Evolutionary conservation across 1,139 yeast species (phyloP).

Genomic region (Taphrina flavorubra): DNA sequence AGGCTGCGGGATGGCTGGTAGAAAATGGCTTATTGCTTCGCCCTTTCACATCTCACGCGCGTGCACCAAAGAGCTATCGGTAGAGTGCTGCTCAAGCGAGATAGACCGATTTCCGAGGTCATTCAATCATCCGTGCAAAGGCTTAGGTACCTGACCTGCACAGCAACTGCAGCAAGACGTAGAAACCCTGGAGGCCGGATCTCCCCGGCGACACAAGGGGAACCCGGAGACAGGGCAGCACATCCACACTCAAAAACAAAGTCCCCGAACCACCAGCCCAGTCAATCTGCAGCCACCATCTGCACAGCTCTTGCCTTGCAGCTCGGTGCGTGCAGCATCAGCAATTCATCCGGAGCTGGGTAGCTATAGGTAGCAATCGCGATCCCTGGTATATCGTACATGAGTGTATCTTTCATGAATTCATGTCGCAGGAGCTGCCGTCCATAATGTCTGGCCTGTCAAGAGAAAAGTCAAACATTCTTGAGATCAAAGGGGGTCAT

Average conservation of each 20-base stretch:
- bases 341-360: background rate
- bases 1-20: constrained; percentile 29
- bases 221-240: background rate
- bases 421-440: too few species aligned
- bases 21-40: background rate
- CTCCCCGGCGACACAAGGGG: background rate
- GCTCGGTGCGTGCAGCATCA: background rate
- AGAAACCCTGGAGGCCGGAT: too few species aligned
- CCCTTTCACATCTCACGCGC: background rate
- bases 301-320: constrained; percentile 3
- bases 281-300: constrained; percentile 1
- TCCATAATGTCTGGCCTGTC: too few species aligned
- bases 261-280: constrained; percentile 3
- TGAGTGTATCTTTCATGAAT: background rate
- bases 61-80: too few species aligned
- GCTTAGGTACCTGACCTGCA: too few species aligned
- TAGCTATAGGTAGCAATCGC: background rate
- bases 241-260: constrained; percentile 19
- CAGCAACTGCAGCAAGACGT: too few species aligned
- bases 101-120: too few species aligned
- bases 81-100: background rate
- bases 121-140: too few species aligned
- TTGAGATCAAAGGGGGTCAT: too few species aligned
- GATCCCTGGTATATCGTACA: too few species aligned
- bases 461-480: too few species aligned